phyloP scores from a whole-genome alignment of 768 basidiomycete species.

The Kwoniella sp. region DNA sequence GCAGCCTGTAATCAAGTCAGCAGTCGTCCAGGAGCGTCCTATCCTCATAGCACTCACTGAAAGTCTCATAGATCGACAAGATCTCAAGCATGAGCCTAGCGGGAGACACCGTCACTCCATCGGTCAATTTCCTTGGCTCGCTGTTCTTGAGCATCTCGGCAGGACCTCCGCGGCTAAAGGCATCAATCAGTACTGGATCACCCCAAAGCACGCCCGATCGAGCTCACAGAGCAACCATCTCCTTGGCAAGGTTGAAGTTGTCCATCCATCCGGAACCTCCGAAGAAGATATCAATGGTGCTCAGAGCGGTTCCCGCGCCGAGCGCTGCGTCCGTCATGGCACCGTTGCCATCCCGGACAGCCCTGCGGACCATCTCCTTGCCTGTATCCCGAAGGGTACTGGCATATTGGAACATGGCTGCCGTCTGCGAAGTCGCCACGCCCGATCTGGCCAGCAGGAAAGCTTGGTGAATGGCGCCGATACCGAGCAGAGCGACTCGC shows the following conservation, averaged over 20 bases:
- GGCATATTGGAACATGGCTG: slow-evolving; percentile 50
- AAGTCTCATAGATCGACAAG: slow-evolving; percentile 53
- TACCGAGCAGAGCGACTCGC: slow-evolving; percentile 51
- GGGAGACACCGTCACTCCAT: slow-evolving; percentile 48
- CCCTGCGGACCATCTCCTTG: slow-evolving; percentile 48
- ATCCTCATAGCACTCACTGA: slow-evolving; percentile 38
- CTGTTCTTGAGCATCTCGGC: slow-evolving; percentile 48
- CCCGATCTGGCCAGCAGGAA: slow-evolving; percentile 51
- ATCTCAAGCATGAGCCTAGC: slow-evolving; percentile 53
- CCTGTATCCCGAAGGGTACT: slow-evolving; percentile 50
- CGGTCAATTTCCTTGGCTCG: slow-evolving; percentile 29
- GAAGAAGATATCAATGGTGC: slow-evolving; percentile 53
- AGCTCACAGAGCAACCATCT: slow-evolving; percentile 52
- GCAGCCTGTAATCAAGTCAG: slow-evolving; percentile 46
- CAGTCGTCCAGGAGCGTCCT: slow-evolving; percentile 1
- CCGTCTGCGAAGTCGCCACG: slow-evolving; percentile 30
- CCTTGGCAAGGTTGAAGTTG: slow-evolving; percentile 52
- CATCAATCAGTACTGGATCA: not conserved
- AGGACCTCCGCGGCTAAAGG: slow-evolving; percentile 52
- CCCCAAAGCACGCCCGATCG: not conserved
- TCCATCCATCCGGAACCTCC: slow-evolving; percentile 52
- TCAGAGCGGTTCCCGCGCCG: slow-evolving; percentile 40
- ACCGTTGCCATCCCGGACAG: slow-evolving; percentile 46
- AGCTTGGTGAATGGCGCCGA: slow-evolving; percentile 54
- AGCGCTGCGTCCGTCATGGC: slow-evolving; percentile 34